Conservation (phyloP, 148 eudicot species). For the Camellia lanceoleosa region DNA sequence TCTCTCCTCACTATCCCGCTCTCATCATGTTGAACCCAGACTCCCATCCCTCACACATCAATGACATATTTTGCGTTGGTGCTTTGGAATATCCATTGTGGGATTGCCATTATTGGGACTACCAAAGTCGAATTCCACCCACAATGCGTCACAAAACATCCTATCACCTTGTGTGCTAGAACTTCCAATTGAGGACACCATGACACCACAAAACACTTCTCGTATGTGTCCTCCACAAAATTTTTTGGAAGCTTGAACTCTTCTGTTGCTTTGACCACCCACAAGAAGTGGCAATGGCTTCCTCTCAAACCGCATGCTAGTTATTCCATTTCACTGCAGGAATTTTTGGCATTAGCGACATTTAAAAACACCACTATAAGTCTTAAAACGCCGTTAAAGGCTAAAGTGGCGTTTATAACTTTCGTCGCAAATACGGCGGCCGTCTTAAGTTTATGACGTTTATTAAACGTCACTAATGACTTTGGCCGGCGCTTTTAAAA, state of each 20-base stretch:
- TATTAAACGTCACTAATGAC: too few relatives aligned
- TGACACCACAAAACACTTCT: slow-evolving; percentile 27
- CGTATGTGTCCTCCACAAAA: slow-evolving; percentile 16
- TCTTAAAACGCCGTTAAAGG: too few relatives aligned
- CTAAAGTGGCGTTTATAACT: too few relatives aligned
- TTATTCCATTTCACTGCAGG: slow-evolving; percentile 20
- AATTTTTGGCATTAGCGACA: too few relatives aligned
- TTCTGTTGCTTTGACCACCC: slow-evolving; percentile 48
- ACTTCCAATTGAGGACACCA: slow-evolving; percentile 52
- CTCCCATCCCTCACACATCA: slow-evolving; percentile 38
- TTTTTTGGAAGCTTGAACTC: slow-evolving; percentile 30
- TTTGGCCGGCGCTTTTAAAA: too few relatives aligned
- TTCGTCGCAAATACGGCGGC: too few relatives aligned
- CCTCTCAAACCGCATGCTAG: slow-evolving; percentile 29
- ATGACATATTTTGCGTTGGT: slow-evolving; percentile 36
- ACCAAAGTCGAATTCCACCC: slow-evolving; percentile 55
- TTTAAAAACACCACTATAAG: too few relatives aligned
- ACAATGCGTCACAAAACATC: slow-evolving; percentile 50
- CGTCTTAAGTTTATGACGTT: too few relatives aligned
- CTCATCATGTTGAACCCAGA: slow-evolving; percentile 21
- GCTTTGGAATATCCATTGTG: neutral
- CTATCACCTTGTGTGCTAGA: slow-evolving; percentile 37
- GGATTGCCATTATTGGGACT: slow-evolving; percentile 21
- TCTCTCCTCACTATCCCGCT: slow-evolving; percentile 23
- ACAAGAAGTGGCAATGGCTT: slow-evolving; percentile 34